These are phyloP conservation scores for Conringia planisiliqua DNA, from an alignment of 345 rosid genomes.

Conservation along the genomic window DNA sequence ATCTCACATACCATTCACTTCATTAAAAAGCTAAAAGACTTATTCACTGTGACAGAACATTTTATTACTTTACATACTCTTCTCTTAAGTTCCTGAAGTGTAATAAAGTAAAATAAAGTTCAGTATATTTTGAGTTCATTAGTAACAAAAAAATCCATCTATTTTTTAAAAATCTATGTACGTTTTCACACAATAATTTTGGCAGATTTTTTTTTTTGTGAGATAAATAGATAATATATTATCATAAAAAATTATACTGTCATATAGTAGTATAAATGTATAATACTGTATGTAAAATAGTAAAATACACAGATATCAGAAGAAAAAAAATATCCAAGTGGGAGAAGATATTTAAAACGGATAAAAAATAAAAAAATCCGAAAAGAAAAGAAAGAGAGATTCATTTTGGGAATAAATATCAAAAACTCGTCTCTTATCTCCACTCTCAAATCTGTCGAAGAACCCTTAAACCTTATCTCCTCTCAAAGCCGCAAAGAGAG, in stretches of 20 bases:
- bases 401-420: constrained; percentile 21
- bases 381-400: not conserved
- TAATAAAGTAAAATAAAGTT: no score
- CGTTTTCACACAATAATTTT: not conserved
- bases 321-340: constrained; percentile 2
- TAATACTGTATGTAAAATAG: no score
- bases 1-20: not conserved
- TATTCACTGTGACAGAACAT: no score
- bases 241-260: no score
- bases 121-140: no score
- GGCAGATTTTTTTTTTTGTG: no score
- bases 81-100: no score
- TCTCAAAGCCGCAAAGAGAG: not conserved
- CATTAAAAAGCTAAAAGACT: not conserved
- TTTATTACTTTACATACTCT: no score
- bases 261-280: no score
- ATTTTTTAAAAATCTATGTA: not conserved
- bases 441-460: constrained; percentile 14
- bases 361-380: no score
- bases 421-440: constrained; percentile 3
- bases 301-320: not conserved
- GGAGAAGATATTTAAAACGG: constrained; percentile 23
- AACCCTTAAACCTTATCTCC: constrained; percentile 35
- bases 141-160: no score
- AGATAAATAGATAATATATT: not conserved